Evolutionary conservation across 306 rosid genomes (phyloP), one percentile per base, ranked within the genome.

Genomic region (Trifolium fragiferum): DNA sequence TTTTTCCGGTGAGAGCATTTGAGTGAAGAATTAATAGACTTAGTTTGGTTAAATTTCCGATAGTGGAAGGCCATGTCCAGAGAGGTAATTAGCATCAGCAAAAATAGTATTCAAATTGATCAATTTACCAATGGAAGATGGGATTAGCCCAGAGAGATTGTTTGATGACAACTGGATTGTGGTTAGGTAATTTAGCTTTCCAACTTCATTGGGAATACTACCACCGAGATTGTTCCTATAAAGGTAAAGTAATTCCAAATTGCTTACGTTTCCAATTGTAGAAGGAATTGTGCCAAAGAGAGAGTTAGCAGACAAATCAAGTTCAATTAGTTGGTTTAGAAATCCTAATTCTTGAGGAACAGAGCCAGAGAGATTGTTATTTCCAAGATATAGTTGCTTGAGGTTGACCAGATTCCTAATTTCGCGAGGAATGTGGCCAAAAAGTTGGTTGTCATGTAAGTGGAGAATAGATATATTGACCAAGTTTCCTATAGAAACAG

Each of bases 41-140:
- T 6, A 49, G 10, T 50, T 50, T 50, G 1, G 10, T 50, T 3
- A 51, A 51, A 7, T 51, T 51, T 18, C 58, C 58, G 2, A 51
- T 51, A 3, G 25, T 18, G 4, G 58, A 18, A 7, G 58, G 58
- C 8, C 8, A 51, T 18, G 13, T 51, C 58, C 58, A 8, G 25
- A n/a, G 4, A 53, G 59, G 3, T n/a, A 1, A 44, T 53, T 53
- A 0, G 0, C 0, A 2, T 0, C 0, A 53, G 19, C 27, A 0
- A 7, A 0, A 3, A 53, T 18, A 7, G 11, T 18, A 19, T 0
- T 0, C 5, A 53, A 53, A 18, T 53, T 53, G 6, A 18, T 0
- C 59, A 53, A 16, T 0, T 53, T 18, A 16, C 59, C 27, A 0
- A 53, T 53, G 4, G 59, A 16, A 0, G 59, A 1, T 16, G 59